phyloP scores from a whole-genome alignment of 192 early-diverging fungal species.

The Martensiomyces pterosporus region DNA sequence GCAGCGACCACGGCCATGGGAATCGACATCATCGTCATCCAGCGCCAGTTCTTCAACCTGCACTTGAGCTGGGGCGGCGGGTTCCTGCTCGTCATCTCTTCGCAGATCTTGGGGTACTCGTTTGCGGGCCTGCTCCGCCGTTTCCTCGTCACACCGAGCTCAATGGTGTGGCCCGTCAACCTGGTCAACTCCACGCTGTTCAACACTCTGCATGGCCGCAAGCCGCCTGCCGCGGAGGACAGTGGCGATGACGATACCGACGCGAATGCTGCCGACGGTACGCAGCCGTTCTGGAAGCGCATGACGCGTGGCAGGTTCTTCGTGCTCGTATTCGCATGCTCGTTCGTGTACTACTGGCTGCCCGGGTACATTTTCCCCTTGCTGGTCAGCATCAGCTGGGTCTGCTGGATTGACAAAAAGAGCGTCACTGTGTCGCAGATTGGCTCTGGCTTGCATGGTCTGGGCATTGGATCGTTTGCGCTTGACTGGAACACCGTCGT shows the following conservation, averaged over 20 bases:
- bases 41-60: slow-evolving; percentile 52
- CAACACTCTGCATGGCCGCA: slow-evolving; percentile 28
- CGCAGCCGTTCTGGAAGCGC: slow-evolving; percentile 2
- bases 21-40: slow-evolving; percentile 58
- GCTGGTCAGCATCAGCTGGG: slow-evolving; percentile 51
- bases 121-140: slow-evolving; percentile 53
- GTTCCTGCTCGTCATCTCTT: slow-evolving; percentile 57
- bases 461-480: slow-evolving; percentile 52
- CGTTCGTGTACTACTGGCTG: slow-evolving; percentile 59
- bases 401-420: slow-evolving; percentile 53
- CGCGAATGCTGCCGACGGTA: slow-evolving; percentile 10
- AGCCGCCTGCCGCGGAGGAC: slow-evolving; percentile 15
- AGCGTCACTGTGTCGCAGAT: slow-evolving; percentile 30
- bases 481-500: slow-evolving; percentile 48
- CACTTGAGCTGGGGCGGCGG: slow-evolving; percentile 51
- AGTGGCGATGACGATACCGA: background rate
- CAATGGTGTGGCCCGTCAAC: slow-evolving; percentile 56
- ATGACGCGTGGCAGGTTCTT: slow-evolving; percentile 59
- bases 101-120: slow-evolving; percentile 56
- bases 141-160: slow-evolving; percentile 52
- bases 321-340: slow-evolving; percentile 48
- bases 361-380: slow-evolving; percentile 57
- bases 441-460: slow-evolving; percentile 43
- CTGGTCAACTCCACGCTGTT: slow-evolving; percentile 50
- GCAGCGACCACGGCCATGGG: slow-evolving; percentile 58